Evolutionary conservation across 768 basidiomycete genomes (phyloP), one percentile per base, ranked within the genome.

Genomic region (Strobilomyces dryophilus): DNA sequence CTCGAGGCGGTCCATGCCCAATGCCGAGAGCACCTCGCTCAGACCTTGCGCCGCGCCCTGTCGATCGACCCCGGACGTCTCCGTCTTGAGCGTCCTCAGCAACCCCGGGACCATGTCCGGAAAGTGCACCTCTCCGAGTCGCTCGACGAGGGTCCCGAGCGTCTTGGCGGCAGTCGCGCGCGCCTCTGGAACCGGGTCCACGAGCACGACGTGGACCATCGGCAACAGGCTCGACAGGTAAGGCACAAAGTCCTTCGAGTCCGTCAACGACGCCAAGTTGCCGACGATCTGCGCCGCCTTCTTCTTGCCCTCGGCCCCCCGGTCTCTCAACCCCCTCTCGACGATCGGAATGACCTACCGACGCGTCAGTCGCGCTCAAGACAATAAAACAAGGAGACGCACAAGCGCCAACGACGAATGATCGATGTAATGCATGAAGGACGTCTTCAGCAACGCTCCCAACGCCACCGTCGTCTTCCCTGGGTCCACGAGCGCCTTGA

Each of bases 21-120:
- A 82, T 18, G 93, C 95, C 3, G 94, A 87, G 2, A 98, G 78
- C 8, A 98, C 93, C 71, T 98, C 97, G 54, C 89, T 89, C 42
- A 98, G 79, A 62, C 97, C 97, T 71, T 98, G 97, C 4, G 95
- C 95, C 1, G 97, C 95, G 55, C 95, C 97, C 74, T 98, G 97
- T 47, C 95, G 81, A 69, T 99, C 97, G 24, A 98, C 95, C 14
- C 94, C 94, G 0, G 91, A 92, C 1, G 90, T 88, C 60, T 98
- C 94, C 10, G 92, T 87, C 71, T 93, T 93, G 57, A 98, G 81
- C 4, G 88, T 93, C 49, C 87, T 80, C 35, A 98, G 72, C 14
- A 99, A 76, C 10, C 85, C 84, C n/a, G 90, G 88, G 1, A 99
- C 93, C 24, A 99, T 80, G 61, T 95, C 90, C 1, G 97, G 97